Percentiles rank a stretch among this genome's conserved stretches.
Conservation (phyloP, 2,329 filamentous ascomycete genomes). For the Penicillium sp. region DNA sequence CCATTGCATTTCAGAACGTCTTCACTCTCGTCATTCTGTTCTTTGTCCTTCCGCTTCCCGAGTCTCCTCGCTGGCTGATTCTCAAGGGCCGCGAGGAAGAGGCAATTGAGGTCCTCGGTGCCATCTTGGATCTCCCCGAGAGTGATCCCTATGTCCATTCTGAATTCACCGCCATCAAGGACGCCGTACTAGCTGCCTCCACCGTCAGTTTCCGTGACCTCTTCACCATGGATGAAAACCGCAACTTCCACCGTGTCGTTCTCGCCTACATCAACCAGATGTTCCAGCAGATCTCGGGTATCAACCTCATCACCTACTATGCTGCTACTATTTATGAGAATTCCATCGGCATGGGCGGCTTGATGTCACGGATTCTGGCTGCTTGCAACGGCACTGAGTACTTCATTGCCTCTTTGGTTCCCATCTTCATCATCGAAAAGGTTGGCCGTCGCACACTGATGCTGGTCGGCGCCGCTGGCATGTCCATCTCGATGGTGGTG, state of each 20-base stretch:
- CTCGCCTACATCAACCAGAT: constrained; percentile 58
- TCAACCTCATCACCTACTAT: constrained; percentile 49
- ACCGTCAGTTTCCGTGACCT: constrained; percentile 54
- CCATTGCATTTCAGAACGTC: constrained; percentile 55
- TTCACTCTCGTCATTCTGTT: constrained; percentile 51
- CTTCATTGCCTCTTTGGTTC: constrained; percentile 51
- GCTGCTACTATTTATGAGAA: constrained; percentile 44
- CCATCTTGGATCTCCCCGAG: constrained; percentile 46
- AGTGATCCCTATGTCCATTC: constrained; percentile 43
- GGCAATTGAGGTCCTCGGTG: constrained; percentile 45
- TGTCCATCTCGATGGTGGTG: constrained; percentile 65
- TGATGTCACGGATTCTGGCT: constrained; percentile 51
- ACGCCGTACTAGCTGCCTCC: constrained; percentile 48
- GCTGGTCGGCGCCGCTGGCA: constrained; percentile 65
- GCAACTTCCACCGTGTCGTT: constrained; percentile 55
- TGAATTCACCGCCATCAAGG: constrained; percentile 51
- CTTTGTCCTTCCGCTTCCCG: constrained; percentile 50
- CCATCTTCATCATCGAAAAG: constrained; percentile 51
- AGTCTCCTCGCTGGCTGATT: constrained; percentile 57
- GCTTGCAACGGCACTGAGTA: constrained; percentile 55
- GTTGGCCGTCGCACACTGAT: constrained; percentile 64
- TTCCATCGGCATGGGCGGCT: constrained; percentile 40
- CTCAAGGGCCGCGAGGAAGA: constrained; percentile 53
- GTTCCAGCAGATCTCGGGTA: constrained; percentile 52
- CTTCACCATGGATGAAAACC: constrained; percentile 57